phyloP scores from a whole-genome alignment of 1,284 basidiomycete genomes.

The Amylostereum chailletii region DNA sequence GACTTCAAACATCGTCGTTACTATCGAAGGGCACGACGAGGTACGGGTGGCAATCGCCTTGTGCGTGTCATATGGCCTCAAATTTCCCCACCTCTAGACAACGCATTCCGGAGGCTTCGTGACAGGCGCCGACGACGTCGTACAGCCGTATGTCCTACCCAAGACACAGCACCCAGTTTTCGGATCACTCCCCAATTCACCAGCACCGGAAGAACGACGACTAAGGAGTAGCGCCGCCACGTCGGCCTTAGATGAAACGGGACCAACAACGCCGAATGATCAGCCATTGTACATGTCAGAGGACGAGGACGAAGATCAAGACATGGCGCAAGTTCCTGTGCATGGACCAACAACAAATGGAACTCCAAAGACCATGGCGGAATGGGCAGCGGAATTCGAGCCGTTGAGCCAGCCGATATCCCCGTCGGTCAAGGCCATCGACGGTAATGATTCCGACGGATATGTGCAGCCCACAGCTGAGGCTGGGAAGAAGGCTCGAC shows the following conservation, averaged over 20 bases:
- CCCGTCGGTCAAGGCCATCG: too few species aligned
- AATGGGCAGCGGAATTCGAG: conserved; percentile 43
- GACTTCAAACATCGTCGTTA: conserved; percentile 11
- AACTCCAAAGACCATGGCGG: conserved; percentile 53
- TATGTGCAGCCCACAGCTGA: too few species aligned
- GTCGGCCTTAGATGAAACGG: conserved; percentile 1
- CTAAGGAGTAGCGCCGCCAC: conserved; percentile 1
- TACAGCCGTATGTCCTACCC: conserved; percentile 62
- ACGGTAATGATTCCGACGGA: too few species aligned
- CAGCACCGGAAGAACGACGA: not conserved
- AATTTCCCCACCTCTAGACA: conserved; percentile 16
- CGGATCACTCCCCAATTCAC: conserved; percentile 9
- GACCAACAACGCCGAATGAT: not conserved
- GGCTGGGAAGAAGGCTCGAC: too few species aligned
- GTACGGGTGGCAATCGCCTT: not conserved
- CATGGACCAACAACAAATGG: conserved; percentile 11
- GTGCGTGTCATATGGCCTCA: too few species aligned
- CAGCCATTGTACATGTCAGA: conserved; percentile 7
- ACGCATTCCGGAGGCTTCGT: conserved; percentile 49
- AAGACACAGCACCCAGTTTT: conserved; percentile 37
- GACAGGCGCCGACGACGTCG: conserved; percentile 63
- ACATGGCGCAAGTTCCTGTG: conserved; percentile 3
- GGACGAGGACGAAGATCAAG: conserved; percentile 20
- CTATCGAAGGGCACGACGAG: not conserved
- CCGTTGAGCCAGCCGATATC: too few species aligned